Evolutionary conservation across 2,329 filamentous ascomycete genomes (phyloP), one percentile per base, ranked within the genome.

Genomic region (Fusarium sublunatum): DNA sequence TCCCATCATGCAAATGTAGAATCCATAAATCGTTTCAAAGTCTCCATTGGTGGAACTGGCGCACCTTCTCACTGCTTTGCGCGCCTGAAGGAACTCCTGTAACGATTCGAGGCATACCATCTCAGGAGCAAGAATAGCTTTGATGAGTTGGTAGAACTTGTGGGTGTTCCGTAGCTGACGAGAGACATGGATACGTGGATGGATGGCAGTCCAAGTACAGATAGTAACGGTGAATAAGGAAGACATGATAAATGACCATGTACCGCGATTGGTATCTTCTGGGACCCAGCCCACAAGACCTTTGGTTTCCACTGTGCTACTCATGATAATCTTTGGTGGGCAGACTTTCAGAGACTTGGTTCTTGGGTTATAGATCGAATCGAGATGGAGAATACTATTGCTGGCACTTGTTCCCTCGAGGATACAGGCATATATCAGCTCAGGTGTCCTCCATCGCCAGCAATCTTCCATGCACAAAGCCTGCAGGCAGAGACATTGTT

Each of bases 181-280:
- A 42, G 53, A 56, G 19, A 44, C 12, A 8, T 56, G 53, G 22
- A 52, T 31, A 15, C 46, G 32, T 19, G 46, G 39, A 19, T 52
- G 39, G 24, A 44, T 55, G 9, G 32, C 52, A 10, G 52, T 52
- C 44, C 51, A 54, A 26, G 51, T 54, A 38, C 51, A 54, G 22
- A 54, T 48, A 8, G 38, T 22, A 29, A 54, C 41, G 7, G 51
- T 50, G 45, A 54, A 50, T 11, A 54, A 19, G 10, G 22, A 50
- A 24, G 51, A 54, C 8, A 24, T 49, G 22, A 50, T 54, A 22
- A 42, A 35, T 15, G 51, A 41, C 51, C 51, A 42, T 26, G 36
- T 50, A 26, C 44, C 44, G 10, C 44, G 51, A 4, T 42, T 36
- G 11, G 22, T 25, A 25, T 41, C 44, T 26, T 42, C 44, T 25